Percentiles rank a stretch among this genome's conserved stretches.
Conservation (phyloP, 176 grass and related monocot species). For the Cocos nucifera region DNA sequence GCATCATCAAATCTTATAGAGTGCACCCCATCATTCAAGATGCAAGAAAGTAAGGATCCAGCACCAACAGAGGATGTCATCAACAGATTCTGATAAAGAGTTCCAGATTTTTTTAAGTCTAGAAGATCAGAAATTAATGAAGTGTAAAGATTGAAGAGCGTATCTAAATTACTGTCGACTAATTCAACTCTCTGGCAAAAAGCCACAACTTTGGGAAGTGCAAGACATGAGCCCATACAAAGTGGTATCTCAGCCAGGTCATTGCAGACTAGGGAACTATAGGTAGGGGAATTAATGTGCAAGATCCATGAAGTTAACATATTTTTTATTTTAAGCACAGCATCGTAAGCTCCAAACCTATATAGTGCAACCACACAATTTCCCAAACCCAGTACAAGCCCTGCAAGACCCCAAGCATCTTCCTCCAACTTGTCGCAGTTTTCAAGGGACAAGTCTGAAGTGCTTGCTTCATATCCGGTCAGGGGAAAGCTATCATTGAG, state of each 20-base stretch:
- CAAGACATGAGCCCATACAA: constrained; percentile 70
- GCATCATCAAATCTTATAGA: constrained; percentile 48
- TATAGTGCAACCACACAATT: constrained; percentile 64
- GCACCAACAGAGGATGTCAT: constrained; percentile 73
- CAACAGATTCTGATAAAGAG: constrained; percentile 68
- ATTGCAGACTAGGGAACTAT: constrained; percentile 31
- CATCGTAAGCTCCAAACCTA: constrained; percentile 48
- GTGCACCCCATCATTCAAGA: constrained; percentile 66
- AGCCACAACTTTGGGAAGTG: constrained; percentile 57
- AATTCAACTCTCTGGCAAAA: constrained; percentile 87
- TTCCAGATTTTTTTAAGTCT: constrained; percentile 54
- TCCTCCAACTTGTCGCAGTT: constrained; percentile 47
- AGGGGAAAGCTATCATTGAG: constrained; percentile 24
- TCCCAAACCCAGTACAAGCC: constrained; percentile 70
- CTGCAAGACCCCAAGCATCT: constrained; percentile 79
- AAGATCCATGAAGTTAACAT: constrained; percentile 71
- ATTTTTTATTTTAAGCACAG: constrained; percentile 65
- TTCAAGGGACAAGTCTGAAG: constrained; percentile 35
- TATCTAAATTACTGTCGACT: constrained; percentile 49
- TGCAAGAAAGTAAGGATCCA: constrained; percentile 67
- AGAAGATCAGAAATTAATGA: constrained; percentile 57
- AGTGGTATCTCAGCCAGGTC: constrained; percentile 41
- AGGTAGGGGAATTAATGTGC: constrained; percentile 21
- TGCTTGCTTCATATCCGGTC: constrained; percentile 21
- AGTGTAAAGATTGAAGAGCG: constrained; percentile 55